Evolutionary conservation across 306 rosid species (phyloP).

Genomic region (Rosa persica): DNA sequence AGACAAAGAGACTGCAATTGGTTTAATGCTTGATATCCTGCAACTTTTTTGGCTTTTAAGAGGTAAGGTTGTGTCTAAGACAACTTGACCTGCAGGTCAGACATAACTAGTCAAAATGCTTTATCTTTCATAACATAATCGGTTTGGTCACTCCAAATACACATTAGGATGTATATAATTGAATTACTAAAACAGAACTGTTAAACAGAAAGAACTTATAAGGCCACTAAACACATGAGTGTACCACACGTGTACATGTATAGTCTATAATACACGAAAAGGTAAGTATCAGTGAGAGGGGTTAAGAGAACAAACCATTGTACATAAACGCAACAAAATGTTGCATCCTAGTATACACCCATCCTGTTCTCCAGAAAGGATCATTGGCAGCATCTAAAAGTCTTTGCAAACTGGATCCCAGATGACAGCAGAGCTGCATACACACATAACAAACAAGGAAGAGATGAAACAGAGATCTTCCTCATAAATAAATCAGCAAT

Average conservation of each 20-base stretch:
- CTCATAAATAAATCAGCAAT: not conserved
- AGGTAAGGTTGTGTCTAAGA: slow-evolving; percentile 63
- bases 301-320: slow-evolving; percentile 55
- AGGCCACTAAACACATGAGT: not conserved
- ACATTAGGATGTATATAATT: not conserved
- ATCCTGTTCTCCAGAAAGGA: slow-evolving; percentile 85
- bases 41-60: slow-evolving; percentile 46
- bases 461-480: slow-evolving; percentile 15
- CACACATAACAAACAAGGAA: slow-evolving; percentile 3
- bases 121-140: not conserved
- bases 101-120: not conserved
- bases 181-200: not conserved
- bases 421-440: slow-evolving; percentile 61
- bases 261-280: not conserved
- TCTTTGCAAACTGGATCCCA: slow-evolving; percentile 61
- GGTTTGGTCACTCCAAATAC: not conserved
- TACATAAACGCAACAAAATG: slow-evolving; percentile 65
- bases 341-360: slow-evolving; percentile 69
- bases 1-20: slow-evolving; percentile 73
- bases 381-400: slow-evolving; percentile 61
- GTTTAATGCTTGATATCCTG: slow-evolving; percentile 66
- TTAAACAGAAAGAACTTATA: not conserved
- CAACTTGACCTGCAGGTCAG: slow-evolving; percentile 67
- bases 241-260: not conserved
- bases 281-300: not conserved